A percentile compares a stretch with the other conserved stretches of the same genome.
phyloP scores from a whole-genome alignment of 192 early-diverging fungal species.

The Coemansia sp. region DNA sequence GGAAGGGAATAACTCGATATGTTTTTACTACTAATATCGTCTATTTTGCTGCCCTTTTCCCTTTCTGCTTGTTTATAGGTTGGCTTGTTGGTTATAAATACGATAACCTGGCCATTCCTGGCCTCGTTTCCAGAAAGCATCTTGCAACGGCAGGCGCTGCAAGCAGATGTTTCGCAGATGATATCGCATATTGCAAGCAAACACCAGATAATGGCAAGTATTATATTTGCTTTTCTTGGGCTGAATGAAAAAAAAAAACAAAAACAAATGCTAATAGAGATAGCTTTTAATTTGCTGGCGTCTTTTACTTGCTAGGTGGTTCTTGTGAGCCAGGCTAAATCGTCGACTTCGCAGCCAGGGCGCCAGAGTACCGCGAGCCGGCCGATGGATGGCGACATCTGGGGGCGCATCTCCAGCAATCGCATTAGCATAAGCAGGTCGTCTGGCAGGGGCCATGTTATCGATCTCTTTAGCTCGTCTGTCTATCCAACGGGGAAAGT shows the following conservation, averaged over 20 bases:
- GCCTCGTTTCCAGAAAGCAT: slow-evolving; percentile 29
- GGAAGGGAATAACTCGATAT: no score
- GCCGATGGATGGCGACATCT: slow-evolving; percentile 31
- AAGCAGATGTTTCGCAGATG: slow-evolving; percentile 21
- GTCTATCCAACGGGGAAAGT: neutral
- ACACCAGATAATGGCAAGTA: slow-evolving; percentile 17
- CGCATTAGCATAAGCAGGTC: slow-evolving; percentile 7
- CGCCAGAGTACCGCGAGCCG: neutral
- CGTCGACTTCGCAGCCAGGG: neutral
- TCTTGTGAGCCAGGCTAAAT: slow-evolving; percentile 34
- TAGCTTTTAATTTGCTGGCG: neutral
- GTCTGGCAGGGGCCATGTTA: neutral
- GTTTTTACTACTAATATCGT: no score
- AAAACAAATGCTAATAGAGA: neutral
- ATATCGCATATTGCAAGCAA: slow-evolving; percentile 22
- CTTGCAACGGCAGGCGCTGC: slow-evolving; percentile 22
- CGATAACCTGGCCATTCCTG: slow-evolving; percentile 41
- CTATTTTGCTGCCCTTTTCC: no score
- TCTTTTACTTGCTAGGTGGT: slow-evolving; percentile 24
- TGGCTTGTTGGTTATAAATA: slow-evolving; percentile 29
- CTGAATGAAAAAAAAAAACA: neutral
- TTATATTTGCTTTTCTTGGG: no score
- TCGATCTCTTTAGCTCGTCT: slow-evolving; percentile 4
- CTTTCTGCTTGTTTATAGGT: slow-evolving; percentile 6
- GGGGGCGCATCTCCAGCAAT: slow-evolving; percentile 19